These are phyloP conservation scores for Ascochyta rabiei DNA, from an alignment of 2,329 filamentous ascomycete species.

Conservation along the genomic window DNA sequence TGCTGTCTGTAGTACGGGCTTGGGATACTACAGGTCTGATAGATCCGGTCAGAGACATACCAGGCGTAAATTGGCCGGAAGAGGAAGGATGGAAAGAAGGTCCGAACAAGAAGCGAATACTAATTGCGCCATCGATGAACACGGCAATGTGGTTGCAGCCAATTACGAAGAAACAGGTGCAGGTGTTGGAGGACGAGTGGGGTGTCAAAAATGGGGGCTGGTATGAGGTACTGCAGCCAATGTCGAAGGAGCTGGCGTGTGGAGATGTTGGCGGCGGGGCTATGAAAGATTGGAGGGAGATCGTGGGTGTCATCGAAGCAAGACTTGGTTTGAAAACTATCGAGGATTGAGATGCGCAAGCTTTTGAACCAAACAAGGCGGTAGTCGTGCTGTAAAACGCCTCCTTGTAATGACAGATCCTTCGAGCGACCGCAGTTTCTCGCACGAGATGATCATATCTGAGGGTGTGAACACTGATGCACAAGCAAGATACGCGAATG, in stretches of 20 bases:
- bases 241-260: constrained; percentile 80
- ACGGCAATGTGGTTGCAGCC: constrained; percentile 90
- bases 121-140: constrained; percentile 87
- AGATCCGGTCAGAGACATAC: constrained; percentile 38
- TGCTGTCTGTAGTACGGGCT: constrained; percentile 76
- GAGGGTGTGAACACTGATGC: background rate
- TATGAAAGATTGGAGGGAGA: constrained; percentile 81
- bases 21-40: constrained; percentile 72
- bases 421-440: background rate
- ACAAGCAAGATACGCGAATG: background rate
- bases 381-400: background rate
- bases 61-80: constrained; percentile 28
- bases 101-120: constrained; percentile 62
- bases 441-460: background rate
- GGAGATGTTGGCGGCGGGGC: constrained; percentile 82
- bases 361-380: background rate
- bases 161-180: constrained; percentile 74
- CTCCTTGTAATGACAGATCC: background rate
- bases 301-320: constrained; percentile 69
- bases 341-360: background rate
- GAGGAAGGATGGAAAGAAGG: constrained; percentile 19
- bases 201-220: constrained; percentile 55
- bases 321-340: constrained; percentile 31
- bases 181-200: constrained; percentile 76
- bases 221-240: constrained; percentile 75